Evolutionary conservation across 148 eudicot genomes (phyloP), one percentile per base, ranked within the genome.

Genomic region (Camellia granthamiana): DNA sequence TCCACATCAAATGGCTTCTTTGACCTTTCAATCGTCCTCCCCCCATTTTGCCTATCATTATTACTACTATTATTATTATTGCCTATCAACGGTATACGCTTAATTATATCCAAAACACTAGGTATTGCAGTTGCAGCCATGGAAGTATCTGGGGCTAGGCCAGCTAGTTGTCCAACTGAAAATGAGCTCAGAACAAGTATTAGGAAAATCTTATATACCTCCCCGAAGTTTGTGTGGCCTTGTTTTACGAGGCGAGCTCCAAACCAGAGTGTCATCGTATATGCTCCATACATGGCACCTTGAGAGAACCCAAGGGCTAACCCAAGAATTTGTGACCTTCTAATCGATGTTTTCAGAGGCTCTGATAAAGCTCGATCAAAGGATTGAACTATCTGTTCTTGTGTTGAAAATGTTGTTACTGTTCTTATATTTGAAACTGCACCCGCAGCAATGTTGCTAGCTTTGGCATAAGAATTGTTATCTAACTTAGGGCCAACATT

Each of bases 81-180:
- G 4, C 77, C 79, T 47, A 88, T 88, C 38, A 63, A 21, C 5
- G 88, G 87, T 72, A 16, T 78, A 21, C 90, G 87, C 52, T 82
- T 78, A 15, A 86, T 47, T 30, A 84, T 81, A 21, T 72, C 81
- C 3, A 84, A 67, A 66, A 88, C 84, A 12, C 85, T 77, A 14
- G 90, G 90, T 41, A 88, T 84, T 14, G 85, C 81, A 38, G 85
- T 80, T 41, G 74, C 47, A 14, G 90, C 90, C 74, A 59, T 81
- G 60, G 90, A 88, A 70, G 90, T 88, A 72, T 88, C 88, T 3
- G 90, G 90, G 2, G 90, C 90, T 3, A 88, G 90, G 16, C 90
- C 90, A 18, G 90, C 90, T 62, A 88, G 78, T 43, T 88, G 90
- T 43, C 90, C 90, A 11, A 88, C 88, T 2, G 90, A 86, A 73